Base-by-base conservation (phyloP, 2,329 filamentous ascomycete genomes). In the Cercospora sp. region DNA sequence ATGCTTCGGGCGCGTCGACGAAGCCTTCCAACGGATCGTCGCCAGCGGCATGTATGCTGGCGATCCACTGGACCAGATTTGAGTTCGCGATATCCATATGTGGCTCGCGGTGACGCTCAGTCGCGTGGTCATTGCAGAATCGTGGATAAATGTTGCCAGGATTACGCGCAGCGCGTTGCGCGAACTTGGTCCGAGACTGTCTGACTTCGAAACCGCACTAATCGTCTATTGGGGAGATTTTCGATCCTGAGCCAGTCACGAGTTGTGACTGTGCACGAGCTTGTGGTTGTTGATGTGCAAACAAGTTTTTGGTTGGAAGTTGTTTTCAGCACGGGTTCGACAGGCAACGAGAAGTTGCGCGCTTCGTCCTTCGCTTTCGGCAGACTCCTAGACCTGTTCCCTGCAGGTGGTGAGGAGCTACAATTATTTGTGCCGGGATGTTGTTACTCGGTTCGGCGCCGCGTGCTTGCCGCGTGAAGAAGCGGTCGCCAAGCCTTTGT, bases 1-100 rank as follows among this genome's bases (percentile, higher is more conserved):
- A 20, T 28, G 26, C 60, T 31, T 62, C 59, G 5, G 59, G 59
- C 33, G 59, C 59, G 16, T 61, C 59, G 6, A 42, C 18, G 18
- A 61, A 61, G 31, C 59, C 59, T 61, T 48, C 59, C 0, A 45
- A 3, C 8, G 39, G 36, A 28, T 28, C 26, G 39, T 62, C 60
- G 42, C 60, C 42, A 10, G 60, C 60, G 18, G 60, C 60, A 48
- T 62, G 60, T 18, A 48, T 62, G 42, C 33, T 62, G 20, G 60
- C 60, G 39, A 62, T 62, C 23, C 33, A 45, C 60, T 62, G 36
- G 18, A 48, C 60, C 36, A 62, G 39, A 31, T 48, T 30, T 30
- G 60, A 30, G 60, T 45, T 51, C 36, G 60, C 60, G 28, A 62
- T 45, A 12, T 58, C 53, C 53, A 58, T 58, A 26, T 58, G 53